Base-by-base conservation (phyloP, 768 basidiomycete species). In the Trametes cubensis region DNA sequence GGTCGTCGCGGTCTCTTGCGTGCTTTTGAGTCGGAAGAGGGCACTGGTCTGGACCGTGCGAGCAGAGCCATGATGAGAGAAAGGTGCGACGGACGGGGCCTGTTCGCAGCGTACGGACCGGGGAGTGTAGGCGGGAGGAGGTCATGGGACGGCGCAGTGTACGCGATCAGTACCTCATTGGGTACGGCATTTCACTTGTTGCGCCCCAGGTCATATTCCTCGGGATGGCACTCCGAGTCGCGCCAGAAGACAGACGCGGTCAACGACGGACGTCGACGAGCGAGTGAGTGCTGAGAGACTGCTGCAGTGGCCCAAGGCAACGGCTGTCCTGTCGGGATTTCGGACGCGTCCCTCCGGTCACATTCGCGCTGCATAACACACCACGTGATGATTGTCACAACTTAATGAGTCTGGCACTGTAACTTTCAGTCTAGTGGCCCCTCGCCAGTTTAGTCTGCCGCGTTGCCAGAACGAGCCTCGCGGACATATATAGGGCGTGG, bases 111-210 rank as follows among this genome's bases (percentile, higher is more conserved):
- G 34, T 34, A 11, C 58, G 58, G 58, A 51, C 58, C 58, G 58
- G 58, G 6, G 41, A 15, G 30, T 14, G 49, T 18, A 10, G 57
- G 28, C 5, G 26, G 10, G 25, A 13, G 48, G 20, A n/a, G 57
- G 57, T 59, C 58, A 59, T 59, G 48, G 49, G 58, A 51, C 21
- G 47, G 57, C 28, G 42, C 44, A 14, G n/a, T 6, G 34, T 56
- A 56, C 58, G 49, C 58, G 58, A 59, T 44, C 58, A 51, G 38
- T 26, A 13, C 13, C 49, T 51, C 49, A 51, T 51, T n/a, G 21
- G 39, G 17, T 21, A 30, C 51, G 51, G 38, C 39, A 17, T 4
- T 40, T 53, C 21, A 15, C 39, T 38, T 51, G 34, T 51, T n/a
- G 38, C 34, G 21, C 39, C 51, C 51, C 34, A 34, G 34, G 34